phyloP scores from a whole-genome alignment of 306 rosid species.

The Geum urbanum region DNA sequence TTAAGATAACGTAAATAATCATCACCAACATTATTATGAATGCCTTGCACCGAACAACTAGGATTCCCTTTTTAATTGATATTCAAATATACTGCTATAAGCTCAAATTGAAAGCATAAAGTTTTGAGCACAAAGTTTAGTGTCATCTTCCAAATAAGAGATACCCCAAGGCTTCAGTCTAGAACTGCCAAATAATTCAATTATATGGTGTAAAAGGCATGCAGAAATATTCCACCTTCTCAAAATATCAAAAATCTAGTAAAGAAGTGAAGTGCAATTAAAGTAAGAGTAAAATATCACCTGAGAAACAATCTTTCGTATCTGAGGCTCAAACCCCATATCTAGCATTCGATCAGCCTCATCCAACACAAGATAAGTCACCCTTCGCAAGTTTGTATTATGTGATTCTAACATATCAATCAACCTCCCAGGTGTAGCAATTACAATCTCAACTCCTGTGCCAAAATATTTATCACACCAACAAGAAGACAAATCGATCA shows the following conservation, averaged over 20 bases:
- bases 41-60: neutral
- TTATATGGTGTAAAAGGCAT: neutral
- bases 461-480: slow-evolving; percentile 22
- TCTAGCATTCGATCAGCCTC: slow-evolving; percentile 99
- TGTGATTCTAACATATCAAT: slow-evolving; percentile 98
- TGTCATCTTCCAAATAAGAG: neutral
- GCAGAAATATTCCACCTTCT: neutral
- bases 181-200: neutral
- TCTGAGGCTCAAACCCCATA: slow-evolving; percentile 99
- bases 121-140: neutral
- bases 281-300: slow-evolving; percentile 27
- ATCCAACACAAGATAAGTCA: slow-evolving; percentile 90
- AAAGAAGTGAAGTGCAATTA: neutral
- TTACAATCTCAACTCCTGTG: slow-evolving; percentile 91
- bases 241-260: neutral
- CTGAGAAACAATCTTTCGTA: slow-evolving; percentile 92
- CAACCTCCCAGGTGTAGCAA: slow-evolving; percentile 98
- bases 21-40: neutral
- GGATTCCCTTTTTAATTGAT: neutral
- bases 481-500: slow-evolving; percentile 16
- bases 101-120: neutral
- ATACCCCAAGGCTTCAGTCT: neutral
- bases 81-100: neutral
- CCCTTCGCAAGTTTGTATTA: slow-evolving; percentile 95
- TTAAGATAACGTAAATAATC: neutral